Evolutionary conservation across 208 protist genomes (phyloP), one percentile per base, ranked within the genome.

Genomic region (Acanthamoeba sp.): DNA sequence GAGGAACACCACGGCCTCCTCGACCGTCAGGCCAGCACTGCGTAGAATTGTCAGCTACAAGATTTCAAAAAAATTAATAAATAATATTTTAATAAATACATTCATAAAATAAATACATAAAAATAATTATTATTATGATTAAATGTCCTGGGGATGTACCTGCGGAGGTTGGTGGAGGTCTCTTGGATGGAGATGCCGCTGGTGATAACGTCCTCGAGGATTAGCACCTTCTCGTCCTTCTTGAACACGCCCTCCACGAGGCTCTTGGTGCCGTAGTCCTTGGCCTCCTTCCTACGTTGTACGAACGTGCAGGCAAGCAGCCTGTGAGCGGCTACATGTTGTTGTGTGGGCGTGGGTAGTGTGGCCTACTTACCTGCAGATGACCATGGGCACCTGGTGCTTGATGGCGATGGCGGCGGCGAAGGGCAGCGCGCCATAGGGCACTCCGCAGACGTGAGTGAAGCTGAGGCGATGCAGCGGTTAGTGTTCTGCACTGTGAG

Each of bases 141-240:
- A 50, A 4, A 12, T 12, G 45, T 50, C 9, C 45, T 50, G 4
- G 45, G 9, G 45, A 4, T 50, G 1, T 90, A 90, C 84, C 52
- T 66, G 50, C 84, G 50, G 29, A 93, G 88, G 42, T 98, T 98
- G 82, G 98, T 97, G 64, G 98, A 98, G n/a, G 98, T 98, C 97
- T 99, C 98, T 38, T 99, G 95, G 90, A 99, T 99, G 42, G 97
- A 98, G 91, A 98, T 98, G 34, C 99, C 99, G 29, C 97, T 99
- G 10, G 98, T 99, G 1, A 99, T 98, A 91, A 99, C 96, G 94
- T 99, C 99, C 94, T 99, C 99, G 87, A 99, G 98, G 50, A 98
- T 82, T 42, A 99, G 97, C 32, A 98, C 96, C 52, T 97, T 98
- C 38, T 99, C 97, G 55, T 98, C 98, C 84, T 98, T 97, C 89